Conservation (phyloP, 345 rosid genomes). For the Lumnitzera littorea region DNA sequence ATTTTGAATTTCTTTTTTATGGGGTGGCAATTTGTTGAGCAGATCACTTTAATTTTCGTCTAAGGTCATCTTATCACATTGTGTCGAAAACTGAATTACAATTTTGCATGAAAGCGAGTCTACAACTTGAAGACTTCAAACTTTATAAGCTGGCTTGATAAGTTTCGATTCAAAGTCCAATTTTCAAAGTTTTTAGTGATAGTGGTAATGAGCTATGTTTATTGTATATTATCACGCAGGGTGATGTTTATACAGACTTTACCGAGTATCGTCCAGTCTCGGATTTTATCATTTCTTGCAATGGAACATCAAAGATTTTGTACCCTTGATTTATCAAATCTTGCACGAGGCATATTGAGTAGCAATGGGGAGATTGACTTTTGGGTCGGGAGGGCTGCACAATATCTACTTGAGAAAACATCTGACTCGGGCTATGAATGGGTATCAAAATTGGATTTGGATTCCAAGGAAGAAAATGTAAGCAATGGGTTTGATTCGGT, state of each 20-base stretch:
- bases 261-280: slow-evolving; percentile 52
- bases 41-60: too few relatives aligned
- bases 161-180: too few relatives aligned
- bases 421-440: slow-evolving; percentile 31
- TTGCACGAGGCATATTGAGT: slow-evolving; percentile 41
- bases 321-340: slow-evolving; percentile 33
- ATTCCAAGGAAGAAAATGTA: slow-evolving; percentile 24
- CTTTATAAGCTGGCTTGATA: too few relatives aligned
- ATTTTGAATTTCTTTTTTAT: not conserved
- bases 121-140: too few relatives aligned
- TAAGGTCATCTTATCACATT: too few relatives aligned
- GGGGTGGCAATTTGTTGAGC: not conserved
- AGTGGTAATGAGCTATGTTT: slow-evolving; percentile 2
- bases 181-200: too few relatives aligned
- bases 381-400: slow-evolving; percentile 64
- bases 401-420: slow-evolving; percentile 52
- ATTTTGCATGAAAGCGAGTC: too few relatives aligned
- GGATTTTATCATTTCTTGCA: slow-evolving; percentile 57
- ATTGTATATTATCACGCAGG: slow-evolving; percentile 24
- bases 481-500: slow-evolving; percentile 37
- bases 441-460: slow-evolving; percentile 34
- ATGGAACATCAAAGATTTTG: slow-evolving; percentile 41
- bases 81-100: too few relatives aligned
- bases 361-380: slow-evolving; percentile 30
- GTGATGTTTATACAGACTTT: slow-evolving; percentile 59